phyloP scores from a whole-genome alignment of 441 rosid genomes.

The Omphalea diandra region DNA sequence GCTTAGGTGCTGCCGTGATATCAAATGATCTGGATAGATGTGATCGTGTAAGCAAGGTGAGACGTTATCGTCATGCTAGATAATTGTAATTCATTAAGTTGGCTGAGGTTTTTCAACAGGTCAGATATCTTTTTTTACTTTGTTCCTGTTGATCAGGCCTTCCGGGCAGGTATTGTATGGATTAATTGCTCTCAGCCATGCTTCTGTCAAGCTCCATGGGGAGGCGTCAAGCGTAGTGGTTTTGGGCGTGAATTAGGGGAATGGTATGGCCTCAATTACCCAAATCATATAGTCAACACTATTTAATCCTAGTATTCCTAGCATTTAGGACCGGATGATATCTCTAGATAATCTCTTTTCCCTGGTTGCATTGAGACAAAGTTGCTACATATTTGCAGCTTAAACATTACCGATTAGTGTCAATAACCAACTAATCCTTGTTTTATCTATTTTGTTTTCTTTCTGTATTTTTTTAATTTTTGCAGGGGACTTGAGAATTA shows the following conservation, averaged over 20 bases:
- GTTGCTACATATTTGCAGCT: not conserved
- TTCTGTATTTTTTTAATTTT: not conserved
- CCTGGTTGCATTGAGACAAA: not conserved
- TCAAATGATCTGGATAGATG: conserved; percentile 91
- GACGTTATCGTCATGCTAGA: conserved; percentile 17
- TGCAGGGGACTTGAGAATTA: conserved; percentile 93
- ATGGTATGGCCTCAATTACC: conserved; percentile 50
- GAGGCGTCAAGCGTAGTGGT: conserved; percentile 94
- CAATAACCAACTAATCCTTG: conserved; percentile 12
- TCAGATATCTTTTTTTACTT: too few relatives aligned
- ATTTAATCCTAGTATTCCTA: not conserved
- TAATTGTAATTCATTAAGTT: conserved; percentile 1
- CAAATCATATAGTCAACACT: not conserved
- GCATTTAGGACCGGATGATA: not conserved
- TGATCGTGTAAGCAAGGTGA: conserved; percentile 87
- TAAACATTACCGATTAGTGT: not conserved
- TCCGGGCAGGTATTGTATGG: conserved; percentile 85
- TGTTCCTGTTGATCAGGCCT: conserved; percentile 46
- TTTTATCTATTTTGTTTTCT: not conserved
- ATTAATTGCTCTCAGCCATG: conserved; percentile 99
- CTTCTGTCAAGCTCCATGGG: conserved; percentile 99
- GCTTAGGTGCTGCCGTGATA: conserved; percentile 83
- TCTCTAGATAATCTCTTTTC: too few relatives aligned
- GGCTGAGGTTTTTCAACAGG: not conserved
- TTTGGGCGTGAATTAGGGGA: conserved; percentile 96